These are phyloP conservation scores for Elymus sibiricus DNA, from an alignment of 176 grass and related monocot genomes.

Conservation along the genomic window DNA sequence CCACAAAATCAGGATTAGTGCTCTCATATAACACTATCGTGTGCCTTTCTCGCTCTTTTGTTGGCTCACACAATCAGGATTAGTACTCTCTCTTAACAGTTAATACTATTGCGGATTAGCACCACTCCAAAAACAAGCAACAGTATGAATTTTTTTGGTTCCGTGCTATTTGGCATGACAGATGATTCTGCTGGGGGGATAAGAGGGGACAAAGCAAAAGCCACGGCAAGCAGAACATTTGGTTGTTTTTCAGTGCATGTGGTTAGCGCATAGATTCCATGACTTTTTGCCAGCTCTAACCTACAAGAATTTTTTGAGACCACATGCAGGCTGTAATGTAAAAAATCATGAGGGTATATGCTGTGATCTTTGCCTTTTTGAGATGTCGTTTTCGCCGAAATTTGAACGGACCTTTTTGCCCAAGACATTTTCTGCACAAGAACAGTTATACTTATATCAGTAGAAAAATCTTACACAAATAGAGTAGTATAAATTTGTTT, in stretches of 20 bases:
- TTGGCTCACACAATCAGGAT: not conserved
- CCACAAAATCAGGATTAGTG: no score
- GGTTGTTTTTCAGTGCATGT: constrained; percentile 25
- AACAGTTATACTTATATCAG: not conserved
- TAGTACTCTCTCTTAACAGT: not conserved
- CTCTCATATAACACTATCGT: no score
- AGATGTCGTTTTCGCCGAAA: not conserved
- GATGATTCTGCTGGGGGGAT: not conserved
- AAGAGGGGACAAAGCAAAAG: not conserved
- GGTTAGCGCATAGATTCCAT: constrained; percentile 12
- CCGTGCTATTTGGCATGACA: not conserved
- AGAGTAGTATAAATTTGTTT: no score
- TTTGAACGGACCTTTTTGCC: not conserved
- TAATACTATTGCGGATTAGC: not conserved
- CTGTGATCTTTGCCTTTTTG: not conserved
- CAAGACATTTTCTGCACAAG: not conserved
- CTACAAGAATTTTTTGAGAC: not conserved
- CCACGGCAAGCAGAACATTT: not conserved
- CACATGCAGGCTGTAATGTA: not conserved
- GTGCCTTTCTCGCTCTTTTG: no score
- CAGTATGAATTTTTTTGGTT: not conserved
- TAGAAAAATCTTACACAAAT: not conserved
- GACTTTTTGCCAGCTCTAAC: constrained; percentile 12
- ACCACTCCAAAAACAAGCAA: not conserved
- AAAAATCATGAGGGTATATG: not conserved